Evolutionary conservation across 106 monocot species (phyloP).

Genomic region (Allium sativum): DNA sequence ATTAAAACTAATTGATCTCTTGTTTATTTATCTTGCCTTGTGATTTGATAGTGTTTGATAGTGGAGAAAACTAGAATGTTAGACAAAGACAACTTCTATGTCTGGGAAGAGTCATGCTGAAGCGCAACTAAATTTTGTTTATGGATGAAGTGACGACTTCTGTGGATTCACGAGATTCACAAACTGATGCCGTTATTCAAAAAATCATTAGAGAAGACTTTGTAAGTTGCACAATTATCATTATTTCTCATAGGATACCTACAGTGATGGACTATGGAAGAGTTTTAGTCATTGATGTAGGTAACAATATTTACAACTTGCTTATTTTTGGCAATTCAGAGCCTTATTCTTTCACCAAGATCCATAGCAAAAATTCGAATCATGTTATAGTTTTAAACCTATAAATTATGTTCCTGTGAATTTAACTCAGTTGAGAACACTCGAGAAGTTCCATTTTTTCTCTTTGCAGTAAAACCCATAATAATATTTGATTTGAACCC

Average conservation of each 20-base stretch:
- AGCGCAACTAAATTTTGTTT: conserved; percentile 38
- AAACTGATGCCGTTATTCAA: conserved; percentile 61
- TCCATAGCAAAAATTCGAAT: no score
- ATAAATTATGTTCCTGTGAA: no score
- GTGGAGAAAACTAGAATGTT: conserved; percentile 73
- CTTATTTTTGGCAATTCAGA: background rate
- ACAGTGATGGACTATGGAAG: conserved; percentile 77
- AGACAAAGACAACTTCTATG: conserved; percentile 72
- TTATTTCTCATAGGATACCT: conserved; percentile 75
- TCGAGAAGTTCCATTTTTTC: no score
- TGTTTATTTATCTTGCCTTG: background rate
- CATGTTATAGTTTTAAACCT: background rate
- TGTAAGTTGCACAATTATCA: conserved; percentile 43
- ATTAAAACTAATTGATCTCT: background rate
- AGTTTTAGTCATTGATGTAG: conserved; percentile 60
- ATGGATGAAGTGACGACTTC: conserved; percentile 72
- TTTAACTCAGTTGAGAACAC: no score
- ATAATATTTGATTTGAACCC: no score
- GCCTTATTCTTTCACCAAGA: background rate
- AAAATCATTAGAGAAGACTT: conserved; percentile 69
- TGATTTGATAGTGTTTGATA: conserved; percentile 39
- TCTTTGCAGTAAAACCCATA: no score
- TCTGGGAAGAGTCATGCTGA: conserved; percentile 55
- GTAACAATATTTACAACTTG: conserved; percentile 7
- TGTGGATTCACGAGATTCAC: conserved; percentile 65